Evolutionary conservation across 2,329 filamentous ascomycete genomes (phyloP).

Genomic region (Lecanicillium sp.): DNA sequence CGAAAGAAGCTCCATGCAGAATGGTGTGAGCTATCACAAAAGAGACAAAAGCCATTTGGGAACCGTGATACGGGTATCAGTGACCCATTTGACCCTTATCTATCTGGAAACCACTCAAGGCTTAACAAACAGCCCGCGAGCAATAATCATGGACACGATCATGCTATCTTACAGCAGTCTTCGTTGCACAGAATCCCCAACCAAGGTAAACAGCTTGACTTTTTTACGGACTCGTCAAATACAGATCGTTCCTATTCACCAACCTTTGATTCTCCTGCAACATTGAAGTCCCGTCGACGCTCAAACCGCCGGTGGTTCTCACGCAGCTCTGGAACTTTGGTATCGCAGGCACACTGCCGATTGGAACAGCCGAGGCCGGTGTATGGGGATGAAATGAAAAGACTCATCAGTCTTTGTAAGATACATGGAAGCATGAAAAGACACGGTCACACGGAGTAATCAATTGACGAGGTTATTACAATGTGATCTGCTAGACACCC

Average conservation of each 20-base stretch:
- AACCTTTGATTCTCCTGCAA: neutral
- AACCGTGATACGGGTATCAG: too few relatives aligned
- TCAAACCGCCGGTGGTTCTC: slow-evolving; percentile 18
- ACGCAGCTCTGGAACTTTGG: slow-evolving; percentile 18
- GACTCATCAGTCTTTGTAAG: slow-evolving; percentile 25
- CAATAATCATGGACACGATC: neutral
- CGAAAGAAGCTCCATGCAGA: slow-evolving; percentile 9
- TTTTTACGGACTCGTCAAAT: neutral
- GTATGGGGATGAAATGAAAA: slow-evolving; percentile 24
- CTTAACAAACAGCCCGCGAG: neutral
- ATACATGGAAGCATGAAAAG: slow-evolving; percentile 18
- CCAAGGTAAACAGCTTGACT: neutral
- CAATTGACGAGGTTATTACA: too few relatives aligned
- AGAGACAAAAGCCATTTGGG: slow-evolving; percentile 1
- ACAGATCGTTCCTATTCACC: slow-evolving; percentile 1
- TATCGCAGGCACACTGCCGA: slow-evolving; percentile 24
- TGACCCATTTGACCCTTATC: slow-evolving; percentile 5
- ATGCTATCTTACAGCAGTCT: slow-evolving; percentile 1
- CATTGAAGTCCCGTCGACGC: neutral
- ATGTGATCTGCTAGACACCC: too few relatives aligned
- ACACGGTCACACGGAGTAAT: slow-evolving; percentile 18
- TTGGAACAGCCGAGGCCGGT: slow-evolving; percentile 28
- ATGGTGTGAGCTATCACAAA: slow-evolving; percentile 9
- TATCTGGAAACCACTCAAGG: neutral
- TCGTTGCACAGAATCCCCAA: neutral